Base-by-base conservation (phyloP, 2,329 filamentous ascomycete species). In the Ophiostoma triangulosporum region DNA sequence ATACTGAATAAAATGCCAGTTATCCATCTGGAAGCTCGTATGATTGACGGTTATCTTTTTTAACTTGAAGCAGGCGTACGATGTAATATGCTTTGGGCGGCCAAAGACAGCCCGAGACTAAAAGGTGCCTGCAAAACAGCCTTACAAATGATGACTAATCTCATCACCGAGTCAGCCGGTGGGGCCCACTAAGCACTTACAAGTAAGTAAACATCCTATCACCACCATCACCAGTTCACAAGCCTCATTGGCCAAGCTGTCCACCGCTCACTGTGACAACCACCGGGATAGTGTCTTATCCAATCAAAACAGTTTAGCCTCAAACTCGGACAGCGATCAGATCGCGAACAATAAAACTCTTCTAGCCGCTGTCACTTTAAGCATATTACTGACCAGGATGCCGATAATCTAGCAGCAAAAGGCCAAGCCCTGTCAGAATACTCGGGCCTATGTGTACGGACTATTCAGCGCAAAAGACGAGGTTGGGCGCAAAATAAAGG, bases 401-500 rank as follows among this genome's bases (percentile, higher is more conserved):
- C 8, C 3, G 43, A 46, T 46, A 20, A 31, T 46, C 26, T 46
- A 6, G 26, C 43, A 45, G 40, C 22, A 45, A n/a, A 45, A n/a
- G 26, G 26, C 43, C 43, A 20, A 27, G 40, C 24, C 22, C n/a
- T 45, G 27, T 26, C 11, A 43, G 38, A 17, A 46, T 27, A 46
- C 40, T 29, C 40, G 40, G 8, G 40, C 22, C 27, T 29, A n/a
- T n/a, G n/a, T n/a, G n/a, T n/a, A n/a, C n/a, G n/a, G n/a, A n/a
- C n/a, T n/a, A n/a, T 27, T 45, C 22, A 45, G 27, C 40, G 15
- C 40, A 55, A 55, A 22, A 17, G 27, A 32, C 51, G 54, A 55
- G 54, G 54, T 52, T 56, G 54, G 54, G 54, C 22, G 33, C 14
- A 15, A 17, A 33, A n/a, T 48, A 32, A 48, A 51, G 54, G 54